A percentile compares a stretch with the other conserved stretches of the same genome.
These are phyloP conservation scores for Boletellus sp. DNA, from an alignment of 1,284 basidiomycete species.

Conservation along the genomic window DNA sequence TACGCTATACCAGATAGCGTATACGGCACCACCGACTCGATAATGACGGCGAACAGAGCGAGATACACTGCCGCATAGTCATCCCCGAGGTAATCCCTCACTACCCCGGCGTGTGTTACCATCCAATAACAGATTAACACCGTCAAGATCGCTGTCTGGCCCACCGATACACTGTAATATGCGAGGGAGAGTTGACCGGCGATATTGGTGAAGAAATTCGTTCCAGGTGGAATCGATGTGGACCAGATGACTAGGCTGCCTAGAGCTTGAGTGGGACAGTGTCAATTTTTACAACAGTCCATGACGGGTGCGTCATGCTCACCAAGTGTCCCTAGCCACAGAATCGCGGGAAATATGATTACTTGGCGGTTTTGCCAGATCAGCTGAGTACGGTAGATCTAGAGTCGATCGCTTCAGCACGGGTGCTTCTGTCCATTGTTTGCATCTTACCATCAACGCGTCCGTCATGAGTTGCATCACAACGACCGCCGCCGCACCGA, in stretches of 20 bases:
- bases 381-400: slow-evolving; percentile 23
- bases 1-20: slow-evolving; percentile 28
- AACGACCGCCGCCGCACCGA: slow-evolving; percentile 17
- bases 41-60: slow-evolving; percentile 12
- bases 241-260: slow-evolving; percentile 18
- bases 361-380: slow-evolving; percentile 15
- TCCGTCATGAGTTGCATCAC: slow-evolving; percentile 27
- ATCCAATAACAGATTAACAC: slow-evolving; percentile 22
- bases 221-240: slow-evolving; percentile 15
- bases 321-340: slow-evolving; percentile 28
- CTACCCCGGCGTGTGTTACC: slow-evolving; percentile 12
- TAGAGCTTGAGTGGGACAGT: slow-evolving; percentile 11
- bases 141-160: slow-evolving; percentile 23
- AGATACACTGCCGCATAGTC: slow-evolving; percentile 24
- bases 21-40: slow-evolving; percentile 31
- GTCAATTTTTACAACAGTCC: background rate
- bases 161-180: slow-evolving; percentile 25
- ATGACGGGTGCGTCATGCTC: background rate
- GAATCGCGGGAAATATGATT: slow-evolving; percentile 14
- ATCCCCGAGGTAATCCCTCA: slow-evolving; percentile 17
- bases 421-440: no score
- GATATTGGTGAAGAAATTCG: slow-evolving; percentile 20
- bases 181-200: slow-evolving; percentile 19
- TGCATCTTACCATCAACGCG: slow-evolving; percentile 21
- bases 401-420: background rate